Base-by-base conservation (phyloP, 352 stramenopile genomes). In the Globisporangium paroecandrum region DNA sequence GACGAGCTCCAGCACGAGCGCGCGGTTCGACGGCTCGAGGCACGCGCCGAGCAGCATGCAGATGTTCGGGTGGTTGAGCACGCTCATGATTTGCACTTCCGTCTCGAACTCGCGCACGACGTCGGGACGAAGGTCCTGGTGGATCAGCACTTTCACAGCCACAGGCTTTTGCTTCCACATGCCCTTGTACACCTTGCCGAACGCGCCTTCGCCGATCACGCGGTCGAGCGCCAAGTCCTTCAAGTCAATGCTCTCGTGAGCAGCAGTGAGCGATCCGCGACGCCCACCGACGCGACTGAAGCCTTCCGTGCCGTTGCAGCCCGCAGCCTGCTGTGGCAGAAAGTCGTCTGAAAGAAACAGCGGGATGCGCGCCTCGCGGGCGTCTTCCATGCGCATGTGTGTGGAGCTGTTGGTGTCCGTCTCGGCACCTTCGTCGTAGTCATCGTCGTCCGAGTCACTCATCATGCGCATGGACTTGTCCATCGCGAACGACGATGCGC, bases 51-150 rank as follows among this genome's bases (percentile, higher is more conserved):
- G 92, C 66, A 98, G 93, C 38, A 98, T 86, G 72, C 97, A 98
- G 65, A 99, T 97, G 79, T 99, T 99, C 5, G 97, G 96, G 82
- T 99, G 97, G 58, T 89, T 74, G 64, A 99, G 85, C 47, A 89
- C 81, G 64, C 87, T 92, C 87, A 93, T 93, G 71, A 95, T 95
- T 72, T 90, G 81, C 25, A 90, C 77, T 68, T 95, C 87, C 32
- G 79, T 82, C 73, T 95, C 82, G 66, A 95, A 95, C 64, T 95
- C 87, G 5, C 75, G 71, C 57, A 91, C 71, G 15, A 93, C 79
- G 15, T 91, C 83, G 0, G 77, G 74, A 38, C 76, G 89, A 47
- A 95, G 67, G 57, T 93, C 83, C 59, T 92, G 82, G 68, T 77
- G 75, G 38, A 93, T 77, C 32, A 95, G 78, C 67, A 95, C 68